These are phyloP conservation scores for Trypanosoma avium DNA, from an alignment of 208 protist genomes.

Conservation along the genomic window DNA sequence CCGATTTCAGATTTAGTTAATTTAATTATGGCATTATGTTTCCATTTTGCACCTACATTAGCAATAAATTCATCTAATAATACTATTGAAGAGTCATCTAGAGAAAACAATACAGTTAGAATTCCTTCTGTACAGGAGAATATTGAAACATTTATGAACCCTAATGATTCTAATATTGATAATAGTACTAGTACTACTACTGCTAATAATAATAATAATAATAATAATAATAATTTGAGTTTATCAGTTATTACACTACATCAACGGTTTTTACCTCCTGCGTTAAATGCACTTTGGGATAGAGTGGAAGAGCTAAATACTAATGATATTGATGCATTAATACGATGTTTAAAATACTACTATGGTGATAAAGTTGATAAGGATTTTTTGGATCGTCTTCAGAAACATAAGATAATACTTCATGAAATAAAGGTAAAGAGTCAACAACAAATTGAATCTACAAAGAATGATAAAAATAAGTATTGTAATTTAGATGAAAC, in stretches of 20 bases:
- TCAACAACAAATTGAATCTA: too few species aligned
- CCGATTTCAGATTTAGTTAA: constrained; percentile 46
- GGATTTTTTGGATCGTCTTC: constrained; percentile 72
- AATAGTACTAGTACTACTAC: not conserved
- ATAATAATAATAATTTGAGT: not conserved
- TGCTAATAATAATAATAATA: not conserved
- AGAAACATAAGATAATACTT: constrained; percentile 39
- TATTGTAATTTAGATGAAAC: too few species aligned
- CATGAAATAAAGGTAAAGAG: not conserved
- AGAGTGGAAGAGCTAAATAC: constrained; percentile 58
- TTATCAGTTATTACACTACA: constrained; percentile 19
- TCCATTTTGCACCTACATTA: constrained; percentile 33
- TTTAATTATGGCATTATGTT: constrained; percentile 53
- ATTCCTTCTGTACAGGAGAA: not conserved
- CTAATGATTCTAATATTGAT: not conserved
- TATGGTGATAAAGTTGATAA: constrained; percentile 55
- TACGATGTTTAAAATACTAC: constrained; percentile 61
- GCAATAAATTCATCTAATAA: not conserved
- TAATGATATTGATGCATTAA: constrained; percentile 51
- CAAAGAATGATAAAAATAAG: too few species aligned
- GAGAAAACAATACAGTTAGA: not conserved
- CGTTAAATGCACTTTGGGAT: constrained; percentile 70
- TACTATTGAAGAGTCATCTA: not conserved
- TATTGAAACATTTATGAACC: not conserved
- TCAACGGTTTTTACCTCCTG: constrained; percentile 33